phyloP scores from a whole-genome alignment of 164 flowering plant species.

The Nymphaea thermarum region DNA sequence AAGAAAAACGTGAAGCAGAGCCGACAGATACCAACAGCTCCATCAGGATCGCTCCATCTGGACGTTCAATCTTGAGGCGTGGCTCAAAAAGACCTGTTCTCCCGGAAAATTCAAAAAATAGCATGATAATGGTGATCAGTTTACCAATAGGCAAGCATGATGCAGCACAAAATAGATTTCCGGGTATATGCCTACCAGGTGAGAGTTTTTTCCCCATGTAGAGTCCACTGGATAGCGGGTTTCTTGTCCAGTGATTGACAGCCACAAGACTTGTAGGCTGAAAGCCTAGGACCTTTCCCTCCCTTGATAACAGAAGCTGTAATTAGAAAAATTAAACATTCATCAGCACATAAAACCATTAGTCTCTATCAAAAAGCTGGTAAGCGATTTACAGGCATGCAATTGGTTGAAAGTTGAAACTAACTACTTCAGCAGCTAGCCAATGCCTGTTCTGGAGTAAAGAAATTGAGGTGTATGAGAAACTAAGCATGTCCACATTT shows the following conservation, averaged over 20 bases:
- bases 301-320: conserved; percentile 60
- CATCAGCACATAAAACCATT: neutral
- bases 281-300: conserved; percentile 60
- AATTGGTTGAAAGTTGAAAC: too few relatives aligned
- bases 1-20: conserved; percentile 37
- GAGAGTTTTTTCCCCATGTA: conserved; percentile 54
- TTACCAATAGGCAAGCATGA: neutral
- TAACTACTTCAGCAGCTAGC: too few relatives aligned
- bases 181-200: conserved; percentile 37
- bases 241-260: conserved; percentile 72
- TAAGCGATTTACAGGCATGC: too few relatives aligned
- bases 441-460: too few relatives aligned
- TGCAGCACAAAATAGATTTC: neutral
- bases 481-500: too few relatives aligned
- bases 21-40: conserved; percentile 71
- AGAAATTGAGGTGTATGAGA: too few relatives aligned
- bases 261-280: conserved; percentile 71
- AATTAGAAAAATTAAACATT: neutral
- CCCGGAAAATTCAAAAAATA: neutral
- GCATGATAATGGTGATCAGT: neutral
- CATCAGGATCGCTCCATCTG: conserved; percentile 30
- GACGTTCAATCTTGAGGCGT: conserved; percentile 36
- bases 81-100: conserved; percentile 60
- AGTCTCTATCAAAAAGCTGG: too few relatives aligned
- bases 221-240: conserved; percentile 64